Percentiles rank a stretch among this genome's conserved stretches.
Conservation (phyloP, 305 asterid genomes). For the Fraxinus ornus region DNA sequence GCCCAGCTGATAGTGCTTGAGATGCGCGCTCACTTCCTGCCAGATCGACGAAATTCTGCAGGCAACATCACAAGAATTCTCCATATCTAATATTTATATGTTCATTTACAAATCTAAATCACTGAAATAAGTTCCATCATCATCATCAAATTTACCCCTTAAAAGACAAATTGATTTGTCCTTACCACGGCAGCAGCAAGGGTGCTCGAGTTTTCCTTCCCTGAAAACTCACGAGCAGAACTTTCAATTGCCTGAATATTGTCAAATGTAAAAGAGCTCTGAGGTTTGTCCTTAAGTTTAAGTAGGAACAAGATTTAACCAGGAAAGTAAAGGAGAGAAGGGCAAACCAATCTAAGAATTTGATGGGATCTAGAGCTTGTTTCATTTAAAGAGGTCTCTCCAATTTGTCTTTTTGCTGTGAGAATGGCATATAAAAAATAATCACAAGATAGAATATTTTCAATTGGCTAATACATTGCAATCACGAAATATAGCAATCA, state of each 20-base stretch:
- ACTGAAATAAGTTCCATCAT: slow-evolving; percentile 10
- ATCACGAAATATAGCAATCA: neutral
- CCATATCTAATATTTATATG: slow-evolving; percentile 5
- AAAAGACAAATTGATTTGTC: slow-evolving; percentile 19
- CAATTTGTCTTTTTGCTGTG: slow-evolving; percentile 80
- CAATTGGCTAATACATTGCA: neutral
- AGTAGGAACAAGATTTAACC: neutral
- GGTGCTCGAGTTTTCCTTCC: slow-evolving; percentile 90
- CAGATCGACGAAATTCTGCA: slow-evolving; percentile 95
- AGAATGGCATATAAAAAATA: slow-evolving; percentile 17
- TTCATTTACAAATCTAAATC: slow-evolving; percentile 11
- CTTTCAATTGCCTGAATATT: slow-evolving; percentile 88
- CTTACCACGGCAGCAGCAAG: slow-evolving; percentile 97
- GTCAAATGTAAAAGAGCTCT: slow-evolving; percentile 21
- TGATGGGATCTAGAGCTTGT: slow-evolving; percentile 97
- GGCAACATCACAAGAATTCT: slow-evolving; percentile 26
- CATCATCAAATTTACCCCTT: slow-evolving; percentile 14
- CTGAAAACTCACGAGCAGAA: slow-evolving; percentile 89
- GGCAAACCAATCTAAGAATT: slow-evolving; percentile 86
- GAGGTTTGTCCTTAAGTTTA: neutral
- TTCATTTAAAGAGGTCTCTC: slow-evolving; percentile 86
- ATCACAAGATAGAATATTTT: neutral
- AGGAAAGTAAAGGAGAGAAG: slow-evolving; percentile 8
- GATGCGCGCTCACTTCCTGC: slow-evolving; percentile 99
- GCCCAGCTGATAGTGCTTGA: slow-evolving; percentile 86